Evolutionary conservation across 805 yeast genomes (phyloP).

Genomic region (Kluyveromyces siamensis): DNA sequence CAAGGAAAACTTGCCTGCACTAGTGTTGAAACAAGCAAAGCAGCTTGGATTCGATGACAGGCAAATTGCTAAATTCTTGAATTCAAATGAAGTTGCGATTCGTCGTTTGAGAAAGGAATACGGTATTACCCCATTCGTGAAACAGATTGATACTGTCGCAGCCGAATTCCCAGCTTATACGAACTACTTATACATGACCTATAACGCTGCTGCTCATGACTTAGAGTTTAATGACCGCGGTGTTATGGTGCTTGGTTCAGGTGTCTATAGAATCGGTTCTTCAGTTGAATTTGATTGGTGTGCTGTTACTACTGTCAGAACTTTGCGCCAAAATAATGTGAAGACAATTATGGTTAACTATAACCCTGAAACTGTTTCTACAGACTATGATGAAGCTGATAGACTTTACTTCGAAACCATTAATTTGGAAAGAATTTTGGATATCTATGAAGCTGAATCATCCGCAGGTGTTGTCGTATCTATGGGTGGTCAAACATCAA

Average conservation of each 20-base stretch:
- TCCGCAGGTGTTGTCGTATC: constrained; percentile 89
- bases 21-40: constrained; percentile 73
- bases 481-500: constrained; percentile 98
- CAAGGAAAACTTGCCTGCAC: constrained; percentile 49
- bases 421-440: constrained; percentile 87
- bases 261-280: constrained; percentile 98
- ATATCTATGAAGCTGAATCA: constrained; percentile 86
- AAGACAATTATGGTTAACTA: constrained; percentile 96
- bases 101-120: constrained; percentile 81
- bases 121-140: constrained; percentile 84
- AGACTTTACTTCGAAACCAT: constrained; percentile 93
- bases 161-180: constrained; percentile 98
- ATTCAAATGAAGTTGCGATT: constrained; percentile 86
- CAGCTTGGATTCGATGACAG: constrained; percentile 96
- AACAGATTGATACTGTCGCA: constrained; percentile 97
- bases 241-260: constrained; percentile 92
- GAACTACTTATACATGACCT: constrained; percentile 89
- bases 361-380: constrained; percentile 98
- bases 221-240: constrained; percentile 87
- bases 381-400: constrained; percentile 97
- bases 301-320: constrained; percentile 94
- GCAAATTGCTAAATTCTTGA: constrained; percentile 83
- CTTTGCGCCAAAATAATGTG: constrained; percentile 74
- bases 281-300: constrained; percentile 99
- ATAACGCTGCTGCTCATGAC: constrained; percentile 85